Percentiles rank a stretch among this genome's conserved stretches.
phyloP scores from a whole-genome alignment of 2,329 filamentous ascomycete genomes.

The Fusarium sp. region DNA sequence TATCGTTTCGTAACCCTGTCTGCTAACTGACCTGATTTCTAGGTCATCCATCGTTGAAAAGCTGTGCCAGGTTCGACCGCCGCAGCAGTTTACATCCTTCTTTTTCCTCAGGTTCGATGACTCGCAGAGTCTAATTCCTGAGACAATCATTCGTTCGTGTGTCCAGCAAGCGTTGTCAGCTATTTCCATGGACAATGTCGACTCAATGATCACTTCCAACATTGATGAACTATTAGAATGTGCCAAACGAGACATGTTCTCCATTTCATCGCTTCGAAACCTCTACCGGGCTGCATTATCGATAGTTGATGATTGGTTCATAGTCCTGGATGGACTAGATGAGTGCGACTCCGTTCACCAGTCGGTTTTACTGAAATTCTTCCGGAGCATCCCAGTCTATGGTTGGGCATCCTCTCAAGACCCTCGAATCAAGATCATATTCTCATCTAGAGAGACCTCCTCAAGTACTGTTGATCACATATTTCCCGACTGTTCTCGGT shows the following conservation, averaged over 20 bases:
- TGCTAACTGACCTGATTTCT: background rate
- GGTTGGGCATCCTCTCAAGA: accelerated
- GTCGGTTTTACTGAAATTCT: background rate
- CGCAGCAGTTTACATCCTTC: background rate
- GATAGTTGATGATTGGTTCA: background rate
- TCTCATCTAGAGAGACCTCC: conserved; percentile 6
- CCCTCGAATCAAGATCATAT: background rate
- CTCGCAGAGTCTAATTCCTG: accelerated
- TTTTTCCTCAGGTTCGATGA: background rate
- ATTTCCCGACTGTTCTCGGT: background rate
- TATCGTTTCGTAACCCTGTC: background rate
- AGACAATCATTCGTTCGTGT: background rate
- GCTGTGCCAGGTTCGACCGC: background rate
- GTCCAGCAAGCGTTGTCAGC: background rate
- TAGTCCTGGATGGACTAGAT: conserved; percentile 2
- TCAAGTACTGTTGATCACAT: background rate
- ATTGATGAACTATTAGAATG: background rate
- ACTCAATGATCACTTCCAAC: accelerated
- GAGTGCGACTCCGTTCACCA: background rate
- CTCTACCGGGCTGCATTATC: accelerated
- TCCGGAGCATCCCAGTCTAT: accelerated
- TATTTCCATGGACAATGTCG: background rate
- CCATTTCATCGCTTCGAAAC: background rate
- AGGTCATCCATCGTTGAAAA: conserved; percentile 5
- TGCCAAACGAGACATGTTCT: background rate